These are phyloP conservation scores for Pleurotus pulmonarius DNA, from an alignment of 768 basidiomycete species.

Conservation along the genomic window DNA sequence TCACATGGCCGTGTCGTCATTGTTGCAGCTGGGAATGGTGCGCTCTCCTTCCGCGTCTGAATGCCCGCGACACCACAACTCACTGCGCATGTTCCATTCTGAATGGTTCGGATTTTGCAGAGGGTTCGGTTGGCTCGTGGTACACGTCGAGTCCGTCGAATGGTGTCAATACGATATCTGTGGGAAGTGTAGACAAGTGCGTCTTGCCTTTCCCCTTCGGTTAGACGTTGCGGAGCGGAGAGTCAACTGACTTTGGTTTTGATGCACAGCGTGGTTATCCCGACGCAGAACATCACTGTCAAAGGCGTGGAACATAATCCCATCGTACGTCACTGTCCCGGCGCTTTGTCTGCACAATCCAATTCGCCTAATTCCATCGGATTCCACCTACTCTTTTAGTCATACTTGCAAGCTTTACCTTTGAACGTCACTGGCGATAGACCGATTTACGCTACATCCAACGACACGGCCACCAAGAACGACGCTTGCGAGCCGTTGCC, in stretches of 20 bases:
- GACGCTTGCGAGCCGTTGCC: constrained; percentile 62
- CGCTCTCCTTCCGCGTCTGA: too few species aligned
- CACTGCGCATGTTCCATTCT: too few species aligned
- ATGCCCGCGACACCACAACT: background rate
- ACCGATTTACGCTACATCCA: constrained; percentile 57
- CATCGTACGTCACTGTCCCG: constrained; percentile 23
- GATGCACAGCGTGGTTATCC: constrained; percentile 42
- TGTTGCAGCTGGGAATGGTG: constrained; percentile 40
- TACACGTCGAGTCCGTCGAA: constrained; percentile 35
- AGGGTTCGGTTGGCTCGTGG: constrained; percentile 40
- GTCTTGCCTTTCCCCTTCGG: background rate
- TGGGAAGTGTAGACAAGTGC: constrained; percentile 29
- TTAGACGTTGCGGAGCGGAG: background rate
- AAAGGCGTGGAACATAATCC: constrained; percentile 42
- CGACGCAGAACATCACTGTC: constrained; percentile 53
- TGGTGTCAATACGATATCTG: constrained; percentile 37
- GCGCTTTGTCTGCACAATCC: background rate
- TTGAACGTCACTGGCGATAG: constrained; percentile 41
- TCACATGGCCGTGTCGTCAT: constrained; percentile 42
- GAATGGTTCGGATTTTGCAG: background rate
- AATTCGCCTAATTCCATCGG: background rate
- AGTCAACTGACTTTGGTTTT: background rate
- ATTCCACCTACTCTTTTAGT: background rate
- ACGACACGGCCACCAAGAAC: constrained; percentile 44
- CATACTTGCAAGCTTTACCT: constrained; percentile 51